A percentile compares a stretch with the other conserved stretches of the same genome.
Evolutionary conservation across 495 filamentous ascomycete species (phyloP).

Genomic region (Neurospora sp.): DNA sequence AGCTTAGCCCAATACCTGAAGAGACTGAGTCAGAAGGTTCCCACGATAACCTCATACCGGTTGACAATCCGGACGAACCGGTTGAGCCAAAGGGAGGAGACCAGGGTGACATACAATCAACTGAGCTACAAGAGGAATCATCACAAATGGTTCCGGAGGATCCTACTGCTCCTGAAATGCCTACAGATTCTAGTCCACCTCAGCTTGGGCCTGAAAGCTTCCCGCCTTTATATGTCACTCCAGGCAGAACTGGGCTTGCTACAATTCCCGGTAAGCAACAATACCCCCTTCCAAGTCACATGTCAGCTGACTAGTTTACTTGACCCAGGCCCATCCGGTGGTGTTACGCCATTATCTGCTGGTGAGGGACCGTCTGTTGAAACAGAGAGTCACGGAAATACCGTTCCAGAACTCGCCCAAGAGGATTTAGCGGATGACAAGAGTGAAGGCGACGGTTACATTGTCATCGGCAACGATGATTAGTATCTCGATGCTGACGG

Average conservation of each 20-base stretch:
- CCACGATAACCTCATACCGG: not conserved
- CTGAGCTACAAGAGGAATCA: not conserved
- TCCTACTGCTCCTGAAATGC: not conserved
- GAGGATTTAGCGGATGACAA: not conserved
- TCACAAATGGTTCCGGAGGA: not conserved
- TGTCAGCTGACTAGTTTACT: not conserved
- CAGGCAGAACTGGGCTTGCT: not conserved
- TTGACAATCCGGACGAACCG: not conserved
- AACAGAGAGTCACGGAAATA: not conserved
- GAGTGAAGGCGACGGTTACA: not conserved
- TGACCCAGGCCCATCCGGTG: not conserved
- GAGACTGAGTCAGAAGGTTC: not conserved
- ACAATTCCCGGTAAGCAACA: not conserved
- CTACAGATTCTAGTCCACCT: not conserved
- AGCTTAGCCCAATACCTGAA: not conserved
- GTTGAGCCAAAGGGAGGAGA: not conserved
- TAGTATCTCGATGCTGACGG: not conserved
- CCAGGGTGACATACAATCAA: not conserved
- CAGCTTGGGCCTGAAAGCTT: not conserved
- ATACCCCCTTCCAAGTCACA: not conserved
- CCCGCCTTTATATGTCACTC: not conserved
- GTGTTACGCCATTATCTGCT: not conserved
- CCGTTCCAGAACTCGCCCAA: not conserved
- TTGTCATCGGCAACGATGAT: not conserved
- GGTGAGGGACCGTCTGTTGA: not conserved